These are phyloP conservation scores for Xylaria longipes DNA, from an alignment of 495 filamentous ascomycete genomes.

Conservation along the genomic window DNA sequence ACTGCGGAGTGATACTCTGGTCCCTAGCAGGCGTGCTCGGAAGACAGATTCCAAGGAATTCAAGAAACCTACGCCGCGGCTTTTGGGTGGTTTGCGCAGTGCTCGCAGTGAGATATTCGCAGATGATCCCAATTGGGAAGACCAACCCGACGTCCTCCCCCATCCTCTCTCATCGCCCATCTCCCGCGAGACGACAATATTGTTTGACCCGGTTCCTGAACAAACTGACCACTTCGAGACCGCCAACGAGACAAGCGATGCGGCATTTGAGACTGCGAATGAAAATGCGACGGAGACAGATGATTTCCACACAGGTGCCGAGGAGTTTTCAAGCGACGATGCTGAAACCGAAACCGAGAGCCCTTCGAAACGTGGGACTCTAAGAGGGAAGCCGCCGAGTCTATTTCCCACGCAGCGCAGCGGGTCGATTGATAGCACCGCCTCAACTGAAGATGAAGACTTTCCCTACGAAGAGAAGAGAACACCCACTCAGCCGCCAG, in stretches of 20 bases:
- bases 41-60: constrained; percentile 71
- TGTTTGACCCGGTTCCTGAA: constrained; percentile 38
- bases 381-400: constrained; percentile 42
- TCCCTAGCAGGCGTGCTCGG: constrained; percentile 63
- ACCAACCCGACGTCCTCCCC: constrained; percentile 53
- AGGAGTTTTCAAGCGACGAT: constrained; percentile 81
- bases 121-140: constrained; percentile 90
- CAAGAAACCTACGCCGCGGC: constrained; percentile 71
- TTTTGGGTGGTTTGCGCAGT: constrained; percentile 79
- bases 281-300: constrained; percentile 88
- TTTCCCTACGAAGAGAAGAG: constrained; percentile 53
- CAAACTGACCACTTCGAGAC: constrained; percentile 77
- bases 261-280: constrained; percentile 85
- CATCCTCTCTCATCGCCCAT: constrained; percentile 38
- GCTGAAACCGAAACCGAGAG: constrained; percentile 89
- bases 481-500: constrained; percentile 66
- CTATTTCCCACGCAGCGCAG: constrained; percentile 44
- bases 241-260: constrained; percentile 82
- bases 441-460: constrained; percentile 85
- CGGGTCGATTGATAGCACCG: constrained; percentile 83
- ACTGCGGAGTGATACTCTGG: constrained; percentile 65
- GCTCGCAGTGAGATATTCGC: constrained; percentile 76
- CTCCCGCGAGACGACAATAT: constrained; percentile 46
- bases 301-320: constrained; percentile 88
- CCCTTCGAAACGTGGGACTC: constrained; percentile 53